Base-by-base conservation (phyloP, 371 early-diverging fungal genomes). In the Mucor piriformis region DNA sequence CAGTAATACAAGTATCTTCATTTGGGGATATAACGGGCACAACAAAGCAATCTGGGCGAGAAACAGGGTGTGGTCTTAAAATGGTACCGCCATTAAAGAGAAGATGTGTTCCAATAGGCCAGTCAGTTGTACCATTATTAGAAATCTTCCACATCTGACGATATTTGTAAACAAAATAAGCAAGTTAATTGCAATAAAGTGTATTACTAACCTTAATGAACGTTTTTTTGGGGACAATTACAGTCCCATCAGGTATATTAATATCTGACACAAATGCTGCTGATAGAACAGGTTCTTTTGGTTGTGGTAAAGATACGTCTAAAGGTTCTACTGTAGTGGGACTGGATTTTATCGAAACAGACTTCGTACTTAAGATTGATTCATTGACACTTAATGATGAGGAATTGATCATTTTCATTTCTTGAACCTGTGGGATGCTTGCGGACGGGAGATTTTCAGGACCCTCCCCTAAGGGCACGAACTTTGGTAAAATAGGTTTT, bases 141-240 rank as follows among this genome's bases (percentile, higher is more conserved):
- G 65, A 69, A 52, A 90, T 63, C 53, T 84, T 87, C 91, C 91
- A 91, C 32, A 89, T 88, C 82, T 89, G 38, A 20, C 16, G n/a
- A 6, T 42, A 20, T 20, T 18, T n/a, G 16, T 42, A 46, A 24
- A 25, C 34, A 29, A 34, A 46, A 47, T n/a, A 43, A 25, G 21
- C 4, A 15, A 13, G 32, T 47, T 18, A 16, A 24, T 38, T 13
- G 11, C 6, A 3, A 38, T 38, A 38, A 15, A 16, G 5, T 13
- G 38, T 16, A 16, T 38, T 11, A 42, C 6, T 47, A 64, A 64
- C 75, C 67, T 77, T 67, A 20, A 67, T 59, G 46, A 59, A 59
- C 2, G 59, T 59, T 21, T 63, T 59, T 34, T 56, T 63, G 8
- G 68, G 66, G 15, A 38, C 50, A 18, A 89, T 66, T 1, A 63